Evolutionary conservation across 2,329 filamentous ascomycete species (phyloP).

Genomic region (Aspergillus jensenii): DNA sequence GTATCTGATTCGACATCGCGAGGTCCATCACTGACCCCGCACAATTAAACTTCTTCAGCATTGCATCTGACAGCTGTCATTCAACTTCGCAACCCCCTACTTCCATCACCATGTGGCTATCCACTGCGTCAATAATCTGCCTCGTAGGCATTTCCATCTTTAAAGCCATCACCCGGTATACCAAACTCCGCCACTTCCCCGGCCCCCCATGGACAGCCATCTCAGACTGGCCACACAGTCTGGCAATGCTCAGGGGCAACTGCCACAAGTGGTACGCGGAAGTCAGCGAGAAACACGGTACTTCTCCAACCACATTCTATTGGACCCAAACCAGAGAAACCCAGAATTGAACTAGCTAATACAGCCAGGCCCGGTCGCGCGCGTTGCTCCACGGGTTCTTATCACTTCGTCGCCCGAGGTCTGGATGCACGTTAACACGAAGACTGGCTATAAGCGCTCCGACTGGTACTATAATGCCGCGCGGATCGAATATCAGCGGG

Average conservation of each 20-base stretch:
- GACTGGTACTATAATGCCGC: background rate
- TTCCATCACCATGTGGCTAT: background rate
- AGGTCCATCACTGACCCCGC: too few relatives aligned
- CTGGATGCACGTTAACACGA: background rate
- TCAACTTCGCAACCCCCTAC: background rate
- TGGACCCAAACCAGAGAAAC: background rate
- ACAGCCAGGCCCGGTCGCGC: background rate
- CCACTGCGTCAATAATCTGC: background rate
- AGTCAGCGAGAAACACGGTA: background rate
- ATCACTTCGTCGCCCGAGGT: background rate
- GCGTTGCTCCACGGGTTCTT: background rate
- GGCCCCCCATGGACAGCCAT: background rate
- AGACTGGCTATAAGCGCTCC: background rate
- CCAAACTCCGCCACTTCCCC: background rate
- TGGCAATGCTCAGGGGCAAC: background rate
- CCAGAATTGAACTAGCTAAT: background rate
- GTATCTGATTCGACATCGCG: too few relatives aligned
- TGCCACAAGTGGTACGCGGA: background rate
- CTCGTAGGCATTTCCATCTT: background rate
- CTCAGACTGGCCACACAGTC: background rate
- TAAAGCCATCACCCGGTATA: background rate
- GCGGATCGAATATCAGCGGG: background rate
- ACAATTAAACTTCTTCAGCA: too few relatives aligned
- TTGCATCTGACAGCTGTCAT: too few relatives aligned
- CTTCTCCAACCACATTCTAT: too few relatives aligned